Evolutionary conservation across 139 green algal species (phyloP), one percentile per base, ranked within the genome.

Genomic region (Chlamydomonas eustigma): DNA sequence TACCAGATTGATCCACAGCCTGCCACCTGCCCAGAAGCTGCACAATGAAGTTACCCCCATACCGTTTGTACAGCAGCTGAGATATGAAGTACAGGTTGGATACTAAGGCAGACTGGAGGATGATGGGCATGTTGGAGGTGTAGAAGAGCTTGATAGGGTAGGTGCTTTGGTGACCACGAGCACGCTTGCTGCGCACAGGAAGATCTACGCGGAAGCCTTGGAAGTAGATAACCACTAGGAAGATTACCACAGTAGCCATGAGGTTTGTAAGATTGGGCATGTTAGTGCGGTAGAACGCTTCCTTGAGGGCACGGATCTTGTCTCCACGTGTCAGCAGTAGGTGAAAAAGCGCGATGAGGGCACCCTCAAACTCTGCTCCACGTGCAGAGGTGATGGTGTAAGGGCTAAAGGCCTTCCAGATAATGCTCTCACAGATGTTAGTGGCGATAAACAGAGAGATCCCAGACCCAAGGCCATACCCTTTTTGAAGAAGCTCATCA

Each of bases 131-230:
- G 92, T 99, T 99, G 81, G 88, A 96, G 73, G 96, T 99, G 92
- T 99, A 99, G 87, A 99, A 99, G 32, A 99, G 91, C 92, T 99
- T 99, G 92, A 99, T 99, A 65, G 96, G 94, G 91, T 98, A 99
- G 73, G 83, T 91, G 78, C 87, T 83, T 84, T 91, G 85, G 72
- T 93, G 86, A 44, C 95, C 93, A 28, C 96, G 87, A 33, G 87
- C 76, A 64, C 90, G 88, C 92, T 98, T 98, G 86, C 88, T 96
- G 76, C 91, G 89, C 39, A 99, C 91, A 32, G 96, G 95, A 51
- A 99, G 92, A 78, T 99, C 96, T 25, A 99, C 95, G 31, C 93
- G 90, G 90, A 99, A 99, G 74, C 96, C 96, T 87, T 97, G 94
- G 92, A 98, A 98, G 89, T 98, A 98, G 81, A 99, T 97, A 31